Conservation (phyloP, 2,329 filamentous ascomycete species). For the Pestalotiopsis sp. region DNA sequence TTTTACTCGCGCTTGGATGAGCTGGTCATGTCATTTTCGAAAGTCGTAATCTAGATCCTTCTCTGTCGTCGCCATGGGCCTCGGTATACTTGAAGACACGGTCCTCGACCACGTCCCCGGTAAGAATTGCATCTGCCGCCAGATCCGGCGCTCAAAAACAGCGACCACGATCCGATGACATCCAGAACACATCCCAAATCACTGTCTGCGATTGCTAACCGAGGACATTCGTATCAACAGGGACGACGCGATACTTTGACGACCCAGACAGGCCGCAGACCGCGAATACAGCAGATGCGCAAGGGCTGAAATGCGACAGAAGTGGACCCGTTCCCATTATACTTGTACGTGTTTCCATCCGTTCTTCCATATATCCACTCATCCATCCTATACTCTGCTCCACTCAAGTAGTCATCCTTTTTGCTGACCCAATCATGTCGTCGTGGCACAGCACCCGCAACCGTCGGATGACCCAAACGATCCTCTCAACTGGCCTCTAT, state of each 20-base stretch:
- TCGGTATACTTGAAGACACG: slow-evolving; percentile 73
- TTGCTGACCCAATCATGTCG: background rate
- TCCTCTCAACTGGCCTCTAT: slow-evolving; percentile 82
- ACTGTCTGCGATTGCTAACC: slow-evolving; percentile 10
- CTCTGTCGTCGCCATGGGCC: slow-evolving; percentile 53
- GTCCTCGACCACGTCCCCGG: slow-evolving; percentile 73
- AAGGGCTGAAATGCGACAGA: slow-evolving; percentile 70
- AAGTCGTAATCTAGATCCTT: background rate
- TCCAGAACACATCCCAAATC: background rate
- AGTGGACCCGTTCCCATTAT: slow-evolving; percentile 71
- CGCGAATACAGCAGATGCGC: slow-evolving; percentile 36
- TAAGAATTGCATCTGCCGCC: slow-evolving; percentile 32
- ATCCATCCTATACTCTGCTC: background rate
- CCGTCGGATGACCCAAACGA: slow-evolving; percentile 91
- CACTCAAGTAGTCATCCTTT: background rate
- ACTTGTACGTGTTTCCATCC: slow-evolving; percentile 53
- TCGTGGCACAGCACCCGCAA: slow-evolving; percentile 61
- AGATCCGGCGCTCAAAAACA: background rate
- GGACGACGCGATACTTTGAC: slow-evolving; percentile 67
- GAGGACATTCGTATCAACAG: slow-evolving; percentile 30
- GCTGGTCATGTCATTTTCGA: too few species aligned
- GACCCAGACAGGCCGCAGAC: slow-evolving; percentile 52
- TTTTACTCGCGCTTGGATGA: too few species aligned
- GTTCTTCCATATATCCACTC: background rate
- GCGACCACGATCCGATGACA: background rate